These are phyloP conservation scores for Fusarium goolgardi DNA, from an alignment of 2,329 filamentous ascomycete genomes.

Conservation along the genomic window DNA sequence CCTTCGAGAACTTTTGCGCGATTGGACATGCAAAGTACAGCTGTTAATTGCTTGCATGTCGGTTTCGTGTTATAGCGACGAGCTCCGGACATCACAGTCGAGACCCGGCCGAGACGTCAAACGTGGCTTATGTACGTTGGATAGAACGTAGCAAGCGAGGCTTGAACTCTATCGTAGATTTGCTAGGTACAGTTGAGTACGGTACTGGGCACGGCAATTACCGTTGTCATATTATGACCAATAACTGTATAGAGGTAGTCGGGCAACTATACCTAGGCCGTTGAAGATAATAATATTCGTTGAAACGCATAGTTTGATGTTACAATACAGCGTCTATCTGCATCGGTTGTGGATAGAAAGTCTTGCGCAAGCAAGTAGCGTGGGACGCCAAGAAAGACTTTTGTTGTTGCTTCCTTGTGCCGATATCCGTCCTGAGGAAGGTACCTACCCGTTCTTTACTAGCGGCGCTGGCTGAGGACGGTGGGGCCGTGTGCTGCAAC, in stretches of 20 bases:
- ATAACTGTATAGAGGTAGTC: not conserved
- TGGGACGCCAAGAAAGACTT: slow-evolving; percentile 15
- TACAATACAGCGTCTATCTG: slow-evolving; percentile 12
- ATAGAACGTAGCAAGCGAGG: slow-evolving; percentile 6
- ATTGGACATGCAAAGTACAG: slow-evolving; percentile 1
- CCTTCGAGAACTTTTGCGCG: slow-evolving; percentile 23
- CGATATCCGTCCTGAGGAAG: slow-evolving; percentile 25
- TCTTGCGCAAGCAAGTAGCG: slow-evolving; percentile 5
- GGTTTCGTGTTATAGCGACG: not conserved
- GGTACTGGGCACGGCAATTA: slow-evolving; percentile 17
- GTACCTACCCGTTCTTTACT: slow-evolving; percentile 45
- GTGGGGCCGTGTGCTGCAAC: slow-evolving; percentile 36
- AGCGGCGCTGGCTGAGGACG: slow-evolving; percentile 33
- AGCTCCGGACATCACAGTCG: slow-evolving; percentile 31
- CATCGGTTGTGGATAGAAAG: slow-evolving; percentile 20
- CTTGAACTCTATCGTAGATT: slow-evolving; percentile 35
- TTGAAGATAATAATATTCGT: slow-evolving; percentile 4
- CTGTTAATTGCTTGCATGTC: slow-evolving; percentile 24
- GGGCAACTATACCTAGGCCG: not conserved
- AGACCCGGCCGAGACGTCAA: slow-evolving; percentile 39
- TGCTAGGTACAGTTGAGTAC: not conserved
- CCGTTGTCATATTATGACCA: not conserved
- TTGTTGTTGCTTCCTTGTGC: slow-evolving; percentile 18
- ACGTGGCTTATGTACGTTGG: slow-evolving; percentile 36
- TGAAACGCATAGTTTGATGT: slow-evolving; percentile 17